Base-by-base conservation (phyloP, 2,329 filamentous ascomycete genomes). In the Cercospora nicotianae region DNA sequence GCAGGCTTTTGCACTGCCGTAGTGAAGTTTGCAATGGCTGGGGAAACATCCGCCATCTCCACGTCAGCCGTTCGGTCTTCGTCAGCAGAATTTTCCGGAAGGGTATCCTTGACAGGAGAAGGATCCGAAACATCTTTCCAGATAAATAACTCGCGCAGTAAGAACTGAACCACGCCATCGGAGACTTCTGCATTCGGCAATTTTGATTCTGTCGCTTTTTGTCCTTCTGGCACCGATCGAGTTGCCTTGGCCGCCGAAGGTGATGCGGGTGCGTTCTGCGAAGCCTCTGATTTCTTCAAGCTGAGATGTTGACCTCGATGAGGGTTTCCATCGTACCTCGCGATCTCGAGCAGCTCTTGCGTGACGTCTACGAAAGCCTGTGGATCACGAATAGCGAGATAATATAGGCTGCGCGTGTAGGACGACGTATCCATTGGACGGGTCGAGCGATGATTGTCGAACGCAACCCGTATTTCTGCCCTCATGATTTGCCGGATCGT, bases 101-200 rank as follows among this genome's bases (percentile, higher is more conserved):
- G 83, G 67, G 86, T 86, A 6, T 80, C 73, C 58, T 77, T 73
- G 62, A 76, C 78, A 20, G 78, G 64, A 67, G 94, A 90, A 75
- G 91, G 94, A 75, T 98, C 94, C 42, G 96, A 92, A 5, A 97
- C 93, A 77, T 97, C 94, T 75, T 91, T 91, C 80, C 96, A 98
- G 61, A 92, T 94, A 65, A 97, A 85, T 57, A 99, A 83, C 78
- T 99, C 95, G 67, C 92, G 96, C 4, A 99, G 88, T 23, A 99
- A 84, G 79, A 97, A 99, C 76, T 98, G 93, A 67, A 99, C 90
- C 3, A 99, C 93, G 3, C 95, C 95, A 79, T 98, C 95, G 0
- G 94, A 93, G 70, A 95, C 93, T 78, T 97, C 94, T 5, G 97
- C 89, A 12, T 94, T 85, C 1, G 95, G 94, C 8, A 91, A 84